These are phyloP conservation scores for Leucosporidium yakuticum DNA, from an alignment of 768 basidiomycete genomes.

Conservation along the genomic window DNA sequence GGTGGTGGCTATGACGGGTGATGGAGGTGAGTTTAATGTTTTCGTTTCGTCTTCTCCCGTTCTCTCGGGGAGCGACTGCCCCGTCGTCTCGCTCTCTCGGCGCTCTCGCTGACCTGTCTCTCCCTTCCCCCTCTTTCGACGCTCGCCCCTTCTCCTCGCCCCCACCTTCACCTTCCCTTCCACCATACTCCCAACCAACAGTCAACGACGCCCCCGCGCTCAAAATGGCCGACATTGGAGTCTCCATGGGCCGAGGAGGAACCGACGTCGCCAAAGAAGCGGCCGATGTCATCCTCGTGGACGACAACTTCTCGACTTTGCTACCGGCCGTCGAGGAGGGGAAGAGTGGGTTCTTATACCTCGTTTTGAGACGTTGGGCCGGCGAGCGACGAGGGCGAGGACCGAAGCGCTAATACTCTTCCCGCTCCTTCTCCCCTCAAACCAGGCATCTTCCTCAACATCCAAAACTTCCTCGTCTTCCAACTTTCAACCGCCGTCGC, in stretches of 20 bases:
- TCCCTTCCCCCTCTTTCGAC: too few relatives aligned
- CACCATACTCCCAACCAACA: slow-evolving; percentile 31
- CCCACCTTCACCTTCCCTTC: not conserved
- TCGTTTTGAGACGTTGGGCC: not conserved
- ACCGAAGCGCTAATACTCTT: too few relatives aligned
- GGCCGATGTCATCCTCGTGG: slow-evolving; percentile 91
- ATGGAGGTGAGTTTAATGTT: slow-evolving; percentile 61
- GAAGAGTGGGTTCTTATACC: slow-evolving; percentile 45
- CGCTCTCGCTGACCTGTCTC: too few relatives aligned
- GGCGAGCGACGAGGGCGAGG: too few relatives aligned
- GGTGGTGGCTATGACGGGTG: slow-evolving; percentile 95
- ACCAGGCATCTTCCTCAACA: slow-evolving; percentile 95
- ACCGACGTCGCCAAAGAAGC: slow-evolving; percentile 98
- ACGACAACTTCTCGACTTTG: slow-evolving; percentile 94
- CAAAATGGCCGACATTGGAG: slow-evolving; percentile 96
- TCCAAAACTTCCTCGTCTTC: slow-evolving; percentile 95
- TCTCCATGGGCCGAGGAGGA: slow-evolving; percentile 97
- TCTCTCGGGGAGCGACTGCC: too few relatives aligned
- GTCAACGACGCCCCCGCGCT: slow-evolving; percentile 96
- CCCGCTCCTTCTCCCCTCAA: not conserved
- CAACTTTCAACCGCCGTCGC: slow-evolving; percentile 97
- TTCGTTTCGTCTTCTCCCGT: not conserved
- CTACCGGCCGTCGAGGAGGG: slow-evolving; percentile 64
- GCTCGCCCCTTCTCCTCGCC: too few relatives aligned
- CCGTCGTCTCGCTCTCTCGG: too few relatives aligned